Evolutionary conservation across 495 filamentous ascomycete species (phyloP).

Genomic region (Polyplosphaeria fusca): DNA sequence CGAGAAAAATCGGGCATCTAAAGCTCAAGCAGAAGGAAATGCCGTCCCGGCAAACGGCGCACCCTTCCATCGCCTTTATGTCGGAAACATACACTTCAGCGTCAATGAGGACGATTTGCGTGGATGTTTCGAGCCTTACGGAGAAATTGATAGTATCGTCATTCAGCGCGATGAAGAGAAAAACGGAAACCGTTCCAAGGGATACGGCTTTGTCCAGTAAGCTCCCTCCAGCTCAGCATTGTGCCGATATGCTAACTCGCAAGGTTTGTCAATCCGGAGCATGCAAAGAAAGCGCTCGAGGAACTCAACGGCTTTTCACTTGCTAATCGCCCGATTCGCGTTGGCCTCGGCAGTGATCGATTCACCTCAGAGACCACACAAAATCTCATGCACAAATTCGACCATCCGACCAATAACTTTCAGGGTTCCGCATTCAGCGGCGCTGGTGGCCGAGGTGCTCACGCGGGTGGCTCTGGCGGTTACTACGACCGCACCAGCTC

Average conservation of each 20-base stretch:
- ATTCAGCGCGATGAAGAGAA: slow-evolving; percentile 72
- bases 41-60: slow-evolving; percentile 64
- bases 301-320: slow-evolving; percentile 99
- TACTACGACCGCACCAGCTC: slow-evolving; percentile 92
- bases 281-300: slow-evolving; percentile 90
- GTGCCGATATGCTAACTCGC: slow-evolving; percentile 43
- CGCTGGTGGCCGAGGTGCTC: slow-evolving; percentile 80
- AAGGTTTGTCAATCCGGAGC: slow-evolving; percentile 87
- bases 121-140: slow-evolving; percentile 97
- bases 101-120: slow-evolving; percentile 95
- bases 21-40: slow-evolving; percentile 66
- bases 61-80: slow-evolving; percentile 97
- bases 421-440: slow-evolving; percentile 96
- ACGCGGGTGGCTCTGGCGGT: slow-evolving; percentile 68
- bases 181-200: slow-evolving; percentile 82
- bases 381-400: slow-evolving; percentile 83
- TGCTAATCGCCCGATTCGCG: slow-evolving; percentile 93
- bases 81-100: slow-evolving; percentile 99
- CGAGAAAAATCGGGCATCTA: slow-evolving; percentile 97
- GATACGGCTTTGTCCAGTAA: slow-evolving; percentile 99
- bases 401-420: slow-evolving; percentile 72
- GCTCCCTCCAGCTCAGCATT: slow-evolving; percentile 43
- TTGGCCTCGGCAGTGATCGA: slow-evolving; percentile 99
- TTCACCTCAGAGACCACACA: slow-evolving; percentile 97
- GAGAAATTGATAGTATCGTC: slow-evolving; percentile 95